A percentile compares a stretch with the other conserved stretches of the same genome.
Evolutionary conservation across 306 rosid species (phyloP).

Genomic region (Glycine tomentella): DNA sequence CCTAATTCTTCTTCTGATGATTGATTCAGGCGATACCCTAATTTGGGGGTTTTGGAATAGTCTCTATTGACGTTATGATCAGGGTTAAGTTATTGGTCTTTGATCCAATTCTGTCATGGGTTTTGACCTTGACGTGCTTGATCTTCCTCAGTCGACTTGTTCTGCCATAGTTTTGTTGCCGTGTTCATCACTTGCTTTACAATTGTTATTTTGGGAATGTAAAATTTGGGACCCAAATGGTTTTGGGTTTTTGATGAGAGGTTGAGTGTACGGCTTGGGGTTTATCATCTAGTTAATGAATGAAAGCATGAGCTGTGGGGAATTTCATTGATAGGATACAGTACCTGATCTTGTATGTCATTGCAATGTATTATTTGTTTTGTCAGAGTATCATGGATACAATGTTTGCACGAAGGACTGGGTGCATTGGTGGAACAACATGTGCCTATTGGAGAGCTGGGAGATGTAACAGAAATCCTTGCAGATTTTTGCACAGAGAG

Average conservation of each 20-base stretch:
- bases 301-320: neutral
- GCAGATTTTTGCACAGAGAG: too few relatives aligned
- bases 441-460: conserved; percentile 43
- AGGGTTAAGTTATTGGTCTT: too few relatives aligned
- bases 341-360: neutral
- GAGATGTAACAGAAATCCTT: conserved; percentile 46
- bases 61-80: too few relatives aligned
- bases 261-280: neutral
- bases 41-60: too few relatives aligned
- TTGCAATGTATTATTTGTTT: neutral
- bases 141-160: too few relatives aligned
- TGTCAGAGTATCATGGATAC: neutral
- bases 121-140: too few relatives aligned
- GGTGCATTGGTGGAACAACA: neutral
- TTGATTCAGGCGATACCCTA: too few relatives aligned
- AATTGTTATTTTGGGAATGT: too few relatives aligned
- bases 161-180: too few relatives aligned
- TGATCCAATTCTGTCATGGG: too few relatives aligned
- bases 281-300: neutral
- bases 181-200: too few relatives aligned
- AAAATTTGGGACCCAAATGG: neutral
- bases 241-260: neutral
- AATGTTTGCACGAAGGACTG: neutral
- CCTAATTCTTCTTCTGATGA: too few relatives aligned
- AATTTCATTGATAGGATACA: neutral